Base-by-base conservation (phyloP, 2,329 filamentous ascomycete genomes). In the Sordariomycetes sp. region DNA sequence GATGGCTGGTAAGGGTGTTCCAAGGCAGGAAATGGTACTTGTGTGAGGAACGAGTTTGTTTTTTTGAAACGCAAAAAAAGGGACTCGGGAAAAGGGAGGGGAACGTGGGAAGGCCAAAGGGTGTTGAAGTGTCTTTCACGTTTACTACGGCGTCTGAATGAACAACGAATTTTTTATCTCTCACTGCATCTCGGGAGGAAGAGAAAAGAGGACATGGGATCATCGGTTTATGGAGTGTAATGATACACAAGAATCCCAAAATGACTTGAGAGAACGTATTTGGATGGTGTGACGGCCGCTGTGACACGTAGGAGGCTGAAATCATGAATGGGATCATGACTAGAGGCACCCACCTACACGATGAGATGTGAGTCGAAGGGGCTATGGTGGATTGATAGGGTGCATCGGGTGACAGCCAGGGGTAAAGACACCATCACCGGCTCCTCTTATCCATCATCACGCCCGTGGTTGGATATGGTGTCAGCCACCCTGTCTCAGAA, bases 171-270 rank as follows among this genome's bases (percentile, higher is more conserved):
- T 58, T 37, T 58, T 37, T 53, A 25, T 54, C 43, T 20, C 32
- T 57, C 56, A 46, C 54, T 72, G 67, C 71, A 73, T 72, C 69
- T 70, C 56, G 56, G 40, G 40, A 46, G 40, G 56, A 54, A 51
- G 46, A 58, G 66, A 65, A n/a, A 67, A 69, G 59, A 63, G 68
- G 68, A 67, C 65, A 69, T 68, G 65, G 69, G 65, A 70, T 66
- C 67, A 69, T 50, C 46, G 20, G 68, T 71, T 67, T 68, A 69
- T 62, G 69, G 67, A 68, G 69, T 69, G 64, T 69, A 67, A 70
- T 70, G 69, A 68, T 71, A 70, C 66, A 65, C 64, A 65, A 12
- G 22, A 46, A 46, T 46, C 40, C 40, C 40, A 46, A n/a, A 40
- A 7, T n/a, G 8, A 32, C 28, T 46, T n/a, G 40, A 46, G 40